Base-by-base conservation (phyloP, 208 protist genomes). In the Trypanosoma lewisi region DNA sequence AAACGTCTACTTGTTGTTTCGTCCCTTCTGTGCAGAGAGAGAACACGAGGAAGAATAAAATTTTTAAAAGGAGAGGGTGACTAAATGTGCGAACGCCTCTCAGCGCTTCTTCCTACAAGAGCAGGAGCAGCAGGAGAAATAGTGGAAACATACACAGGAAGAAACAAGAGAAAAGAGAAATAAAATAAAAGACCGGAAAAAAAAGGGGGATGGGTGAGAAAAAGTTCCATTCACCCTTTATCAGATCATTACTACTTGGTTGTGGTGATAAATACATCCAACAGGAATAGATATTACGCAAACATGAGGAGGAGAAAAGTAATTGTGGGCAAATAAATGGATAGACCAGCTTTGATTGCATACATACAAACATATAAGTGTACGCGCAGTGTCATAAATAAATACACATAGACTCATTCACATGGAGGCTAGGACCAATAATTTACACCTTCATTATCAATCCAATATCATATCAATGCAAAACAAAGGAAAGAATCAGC, bases 171-270 rank as follows among this genome's bases (percentile, higher is more conserved):
- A 54, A 25, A 52, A 33, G 27, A 16, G 8, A 16, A 63, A 27
- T 28, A 58, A 37, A 66, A 30, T 14, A 28, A 23, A 36, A 60
- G 51, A 54, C 2, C 17, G 50, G 54, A 58, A 37, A 56, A 58
- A 53, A 57, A 56, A 62, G 30, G 31, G 25, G 51, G 37, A 63
- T 49, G 56, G 21, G 62, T 28, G 39, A 58, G 27, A 23, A 47
- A 48, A 57, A 51, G n/a, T n/a, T n/a, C n/a, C n/a, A n/a, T n/a
- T n/a, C n/a, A n/a, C n/a, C n/a, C n/a, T n/a, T n/a, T n/a, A n/a
- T n/a, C n/a, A n/a, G n/a, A n/a, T n/a, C n/a, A n/a, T n/a, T n/a
- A n/a, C n/a, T n/a, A n/a, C n/a, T n/a, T n/a, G n/a, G n/a, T n/a
- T n/a, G n/a, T n/a, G n/a, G n/a, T n/a, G n/a, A n/a, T n/a, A n/a